Evolutionary conservation across 768 basidiomycete species (phyloP), one percentile per base, ranked within the genome.

Genomic region (Auriscalpium vulgare): DNA sequence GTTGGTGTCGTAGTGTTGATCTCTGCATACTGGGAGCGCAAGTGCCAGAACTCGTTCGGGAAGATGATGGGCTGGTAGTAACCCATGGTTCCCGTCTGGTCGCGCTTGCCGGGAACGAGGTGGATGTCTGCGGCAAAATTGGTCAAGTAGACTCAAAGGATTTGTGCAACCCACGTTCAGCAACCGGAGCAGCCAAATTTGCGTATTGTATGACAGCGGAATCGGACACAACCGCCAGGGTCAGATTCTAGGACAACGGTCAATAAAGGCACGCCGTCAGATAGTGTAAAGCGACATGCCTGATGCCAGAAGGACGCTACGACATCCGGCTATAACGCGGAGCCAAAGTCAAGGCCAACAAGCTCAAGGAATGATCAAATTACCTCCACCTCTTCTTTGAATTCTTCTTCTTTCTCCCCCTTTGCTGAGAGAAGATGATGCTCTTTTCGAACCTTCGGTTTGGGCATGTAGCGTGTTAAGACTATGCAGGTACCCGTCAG

Each of bases 1-100:
- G 68, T 77, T 9, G 82, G 76, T 4, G 90, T 91, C 1, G 91
- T 91, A n/a, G 75, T 69, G 68, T 97, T 97, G 68, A 98, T 79
- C 63, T 94, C 88, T 55, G 82, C 68, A 63, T 91, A 85, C 57
- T 94, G 87, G 44, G 87, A 85, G 40, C 84, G 82, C 35, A 92
- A 78, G 59, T 88, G 81, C 93, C 95, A 97, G 71, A 97, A 97
- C 66, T 97, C 93, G 66, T 98, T 98, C 13, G 91, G 82, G 70
- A 88, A 98, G 38, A 97, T 67, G 56, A 95, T 84, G 9, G 95
- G 95, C 64, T 84, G 88, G 78, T 95, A 93, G 59, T 77, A 82
- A 3, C 82, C 88, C 57, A 77, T 78, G 3, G 76, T 78, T 4
- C 86, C 85, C 21, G 82, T 81, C 38, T 78, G 70, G 59, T 91